Base-by-base conservation (phyloP, 1,284 basidiomycete species). In the Meira nashicola region DNA sequence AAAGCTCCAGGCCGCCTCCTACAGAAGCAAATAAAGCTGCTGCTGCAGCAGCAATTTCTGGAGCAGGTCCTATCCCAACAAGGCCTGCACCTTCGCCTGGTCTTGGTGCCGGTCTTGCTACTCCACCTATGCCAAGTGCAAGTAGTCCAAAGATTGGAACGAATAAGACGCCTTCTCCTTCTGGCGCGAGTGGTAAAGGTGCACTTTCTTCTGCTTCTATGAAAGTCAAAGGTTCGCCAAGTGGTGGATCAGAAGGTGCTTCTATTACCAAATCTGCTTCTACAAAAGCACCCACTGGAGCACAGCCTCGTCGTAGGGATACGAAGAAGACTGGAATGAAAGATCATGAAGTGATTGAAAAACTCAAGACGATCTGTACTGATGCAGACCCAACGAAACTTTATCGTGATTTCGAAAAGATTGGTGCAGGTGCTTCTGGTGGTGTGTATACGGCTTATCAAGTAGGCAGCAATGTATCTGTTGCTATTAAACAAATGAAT, bases 401-500 rank as follows among this genome's bases (percentile, higher is more conserved):
- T 41, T 98, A 98, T 79, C 83, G 92, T 57, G 93, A 86, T 77
- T 83, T 98, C 52, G 86, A 90, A 79, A 97, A 98, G 85, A 96
- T 98, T 76, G 94, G 94, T 47, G 94, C 97, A 78, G 94, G 93
- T 89, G 93, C 95, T 2, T 95, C 92, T 15, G 95, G 95, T 51
- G 94, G 93, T 62, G 94, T 99, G 1, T 99, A 95, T 80, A 96
- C 94, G 5, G 93, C 94, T 14, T 95, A 96, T 76, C 92, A 96
- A 80, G 88, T 93, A 60, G 92, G 92, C 48, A 90, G 89, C 28
- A 94, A 94, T 79, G 74, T 90, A 48, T 89, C 87, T 4, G 95
- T 99, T 33, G 95, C 95, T 33, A 98, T 99, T 84, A 99, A 98
- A 81, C 94, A 98, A 81, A 98, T 98, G 95, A 94, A 98, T 82